Evolutionary conservation across 495 filamentous ascomycete species (phyloP), one percentile per base, ranked within the genome.

Genomic region (Penicillium pancosmium): DNA sequence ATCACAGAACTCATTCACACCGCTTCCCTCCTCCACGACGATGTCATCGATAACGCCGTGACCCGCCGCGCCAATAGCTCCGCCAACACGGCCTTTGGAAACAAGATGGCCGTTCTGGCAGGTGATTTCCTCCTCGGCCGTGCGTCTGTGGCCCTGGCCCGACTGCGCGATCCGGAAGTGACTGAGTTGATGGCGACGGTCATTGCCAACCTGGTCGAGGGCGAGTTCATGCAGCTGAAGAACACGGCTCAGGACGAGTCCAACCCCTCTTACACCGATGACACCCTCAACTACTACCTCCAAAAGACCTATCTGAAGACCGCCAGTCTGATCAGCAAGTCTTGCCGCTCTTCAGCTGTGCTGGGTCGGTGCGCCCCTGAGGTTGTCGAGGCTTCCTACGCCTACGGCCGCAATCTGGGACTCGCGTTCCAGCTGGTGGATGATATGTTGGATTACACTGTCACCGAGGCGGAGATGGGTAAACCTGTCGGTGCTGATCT

Each of bases 301-400:
- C 91, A 97, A 70, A 98, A 98, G 81, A 98, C 94, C 38, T 98
- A 98, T 69, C 82, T 98, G 59, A 98, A 98, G 79, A 93, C 91
- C 5, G 94, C 94, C 18, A 92, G 89, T 64, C 78, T 98, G 64
- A 98, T 98, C 66, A 93, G 90, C 68, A 98, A 98, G 72, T 92
- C 89, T 11, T 98, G 94, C 73, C 85, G 94, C 44, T 92, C 93
- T 1, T 83, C 94, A 3, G 93, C 94, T 5, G 74, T 98, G 25
- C 83, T 98, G 13, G 93, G 95, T 21, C 82, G 89, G 23, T 83
- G 86, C 23, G 84, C 91, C 15, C 82, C 84, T 2, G 84, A 88
- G 63, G 90, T 93, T 15, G 90, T 97, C 2, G 91, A 98, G 62
- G 88, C 94, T 2, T 91, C 95, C 0, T 98, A 98, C 67, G 62